Evolutionary conservation across 805 yeast genomes (phyloP).

Genomic region (Lachancea sp.): DNA sequence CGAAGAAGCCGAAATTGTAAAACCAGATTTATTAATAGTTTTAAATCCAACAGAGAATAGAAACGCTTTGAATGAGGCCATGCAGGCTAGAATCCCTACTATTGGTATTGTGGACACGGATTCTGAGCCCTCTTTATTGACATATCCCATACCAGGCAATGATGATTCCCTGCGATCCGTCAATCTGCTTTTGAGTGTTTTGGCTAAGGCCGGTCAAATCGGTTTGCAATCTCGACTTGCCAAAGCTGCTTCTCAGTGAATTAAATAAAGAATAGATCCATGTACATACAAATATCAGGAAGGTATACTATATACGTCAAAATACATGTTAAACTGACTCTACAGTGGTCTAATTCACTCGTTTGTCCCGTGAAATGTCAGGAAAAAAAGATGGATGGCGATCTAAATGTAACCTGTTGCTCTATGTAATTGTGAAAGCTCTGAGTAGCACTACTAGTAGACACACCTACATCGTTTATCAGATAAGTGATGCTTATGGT

Average conservation of each 20-base stretch:
- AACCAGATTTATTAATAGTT: constrained; percentile 84
- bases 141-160: constrained; percentile 94
- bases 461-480: too few relatives aligned
- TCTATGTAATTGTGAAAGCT: too few relatives aligned
- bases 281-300: too few relatives aligned
- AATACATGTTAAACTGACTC: not conserved
- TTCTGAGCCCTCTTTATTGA: constrained; percentile 80
- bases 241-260: constrained; percentile 11
- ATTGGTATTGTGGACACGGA: constrained; percentile 92
- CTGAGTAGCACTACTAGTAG: too few relatives aligned
- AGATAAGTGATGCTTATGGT: too few relatives aligned
- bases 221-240: constrained; percentile 59
- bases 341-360: too few relatives aligned
- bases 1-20: constrained; percentile 50
- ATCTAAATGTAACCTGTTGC: not conserved
- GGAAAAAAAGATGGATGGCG: not conserved
- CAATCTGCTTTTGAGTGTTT: constrained; percentile 72
- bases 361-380: too few relatives aligned
- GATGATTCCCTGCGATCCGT: constrained; percentile 85
- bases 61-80: constrained; percentile 75
- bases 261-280: too few relatives aligned
- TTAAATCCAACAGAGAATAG: constrained; percentile 85
- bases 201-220: constrained; percentile 76
- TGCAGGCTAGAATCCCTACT: constrained; percentile 78
- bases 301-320: too few relatives aligned